Evolutionary conservation across 2,329 filamentous ascomycete genomes (phyloP).

Genomic region (Tricladium varicosporioides): DNA sequence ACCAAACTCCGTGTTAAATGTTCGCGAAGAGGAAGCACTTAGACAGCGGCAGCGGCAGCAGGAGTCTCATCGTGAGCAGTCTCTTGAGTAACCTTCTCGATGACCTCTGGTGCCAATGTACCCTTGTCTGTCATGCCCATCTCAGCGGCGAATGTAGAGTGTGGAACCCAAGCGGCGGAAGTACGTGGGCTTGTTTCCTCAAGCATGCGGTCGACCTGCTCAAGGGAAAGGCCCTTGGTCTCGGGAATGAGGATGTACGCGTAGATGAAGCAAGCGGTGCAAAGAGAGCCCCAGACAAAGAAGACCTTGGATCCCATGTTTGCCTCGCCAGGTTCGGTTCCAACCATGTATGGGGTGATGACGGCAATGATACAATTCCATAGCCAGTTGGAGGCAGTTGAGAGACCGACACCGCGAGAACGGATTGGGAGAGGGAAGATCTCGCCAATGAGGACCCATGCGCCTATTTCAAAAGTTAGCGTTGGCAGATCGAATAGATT

Average conservation of each 20-base stretch:
- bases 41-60: background rate
- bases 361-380: conserved; percentile 74
- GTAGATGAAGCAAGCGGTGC: conserved; percentile 53
- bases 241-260: conserved; percentile 64
- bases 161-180: conserved; percentile 31
- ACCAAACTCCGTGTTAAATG: background rate
- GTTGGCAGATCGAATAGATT: conserved; percentile 1
- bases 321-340: conserved; percentile 48
- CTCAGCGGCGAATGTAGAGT: conserved; percentile 27
- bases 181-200: conserved; percentile 44
- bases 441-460: conserved; percentile 84
- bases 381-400: conserved; percentile 87
- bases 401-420: conserved; percentile 81
- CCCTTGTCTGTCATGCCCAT: conserved; percentile 18
- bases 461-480: conserved; percentile 26
- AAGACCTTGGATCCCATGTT: conserved; percentile 31
- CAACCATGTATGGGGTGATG: conserved; percentile 73
- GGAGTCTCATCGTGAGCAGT: background rate
- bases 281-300: conserved; percentile 63
- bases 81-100: conserved; percentile 1
- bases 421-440: conserved; percentile 88
- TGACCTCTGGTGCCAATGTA: background rate
- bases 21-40: background rate
- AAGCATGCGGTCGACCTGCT: conserved; percentile 69
- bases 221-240: conserved; percentile 71